Conservation (phyloP, 176 grass and related monocot genomes). For the Bromus sterilis region DNA sequence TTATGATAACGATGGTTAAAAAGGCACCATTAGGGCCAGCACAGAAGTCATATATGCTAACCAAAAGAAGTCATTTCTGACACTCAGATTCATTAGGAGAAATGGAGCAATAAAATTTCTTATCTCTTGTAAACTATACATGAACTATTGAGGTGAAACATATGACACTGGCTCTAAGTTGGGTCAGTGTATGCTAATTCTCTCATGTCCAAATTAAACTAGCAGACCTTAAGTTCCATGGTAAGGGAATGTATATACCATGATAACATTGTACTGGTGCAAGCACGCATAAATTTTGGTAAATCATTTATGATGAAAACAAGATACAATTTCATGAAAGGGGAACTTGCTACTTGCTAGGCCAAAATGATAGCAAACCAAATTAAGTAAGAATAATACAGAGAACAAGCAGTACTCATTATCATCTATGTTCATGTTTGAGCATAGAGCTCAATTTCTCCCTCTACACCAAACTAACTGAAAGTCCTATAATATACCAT, state of each 20-base stretch:
- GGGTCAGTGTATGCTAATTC: neutral
- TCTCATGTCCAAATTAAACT: neutral
- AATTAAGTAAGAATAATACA: neutral
- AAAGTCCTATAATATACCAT: neutral
- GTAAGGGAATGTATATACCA: neutral
- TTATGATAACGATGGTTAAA: neutral
- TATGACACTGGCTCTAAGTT: neutral
- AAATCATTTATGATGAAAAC: neutral
- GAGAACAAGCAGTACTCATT: neutral
- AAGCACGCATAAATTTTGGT: neutral
- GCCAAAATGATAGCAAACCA: neutral
- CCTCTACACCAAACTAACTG: slow-evolving; percentile 6
- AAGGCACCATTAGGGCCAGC: neutral
- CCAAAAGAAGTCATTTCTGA: neutral
- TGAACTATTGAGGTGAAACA: neutral
- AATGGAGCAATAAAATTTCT: neutral
- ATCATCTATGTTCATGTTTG: neutral
- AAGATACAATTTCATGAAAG: slow-evolving; percentile 5
- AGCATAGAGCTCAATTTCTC: neutral
- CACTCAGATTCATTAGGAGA: neutral
- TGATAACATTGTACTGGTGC: neutral
- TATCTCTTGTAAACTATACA: neutral
- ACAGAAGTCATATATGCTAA: neutral
- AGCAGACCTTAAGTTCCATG: neutral
- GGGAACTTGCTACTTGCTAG: neutral